These are phyloP conservation scores for Arachnomyces sp. DNA, from an alignment of 2,329 filamentous ascomycete genomes.

Conservation along the genomic window DNA sequence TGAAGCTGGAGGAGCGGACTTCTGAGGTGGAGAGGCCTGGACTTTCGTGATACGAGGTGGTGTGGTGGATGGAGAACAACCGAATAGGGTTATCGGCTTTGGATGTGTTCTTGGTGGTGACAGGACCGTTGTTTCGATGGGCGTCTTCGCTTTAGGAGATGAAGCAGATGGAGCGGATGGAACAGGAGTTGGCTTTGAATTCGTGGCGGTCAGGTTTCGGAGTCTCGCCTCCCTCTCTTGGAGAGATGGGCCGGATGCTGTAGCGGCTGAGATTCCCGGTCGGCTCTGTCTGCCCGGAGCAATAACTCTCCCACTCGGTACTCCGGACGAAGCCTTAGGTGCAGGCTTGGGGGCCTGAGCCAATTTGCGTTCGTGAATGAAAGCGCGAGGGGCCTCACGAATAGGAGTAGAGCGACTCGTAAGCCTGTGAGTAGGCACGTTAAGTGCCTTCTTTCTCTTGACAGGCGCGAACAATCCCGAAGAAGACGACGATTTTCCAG, in stretches of 20 bases:
- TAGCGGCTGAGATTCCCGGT: not conserved
- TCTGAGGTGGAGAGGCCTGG: too few species aligned
- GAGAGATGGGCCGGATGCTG: slow-evolving; percentile 9
- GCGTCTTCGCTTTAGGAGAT: not conserved
- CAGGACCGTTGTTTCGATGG: not conserved
- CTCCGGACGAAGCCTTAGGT: not conserved
- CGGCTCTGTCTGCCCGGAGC: not conserved
- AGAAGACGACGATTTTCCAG: slow-evolving; percentile 6
- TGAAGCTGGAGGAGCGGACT: too few species aligned
- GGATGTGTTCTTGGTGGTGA: not conserved
- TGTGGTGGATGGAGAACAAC: too few species aligned
- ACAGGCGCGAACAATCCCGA: slow-evolving; percentile 26
- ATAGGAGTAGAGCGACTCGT: slow-evolving; percentile 31
- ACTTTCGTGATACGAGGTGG: too few species aligned
- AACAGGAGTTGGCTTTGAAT: slow-evolving; percentile 10
- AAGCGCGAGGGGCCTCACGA: slow-evolving; percentile 30
- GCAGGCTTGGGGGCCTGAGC: slow-evolving; percentile 12
- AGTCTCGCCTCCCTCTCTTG: slow-evolving; percentile 26
- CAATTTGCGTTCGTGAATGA: slow-evolving; percentile 36
- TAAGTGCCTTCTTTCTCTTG: slow-evolving; percentile 29
- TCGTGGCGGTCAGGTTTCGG: slow-evolving; percentile 23
- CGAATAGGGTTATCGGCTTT: too few species aligned
- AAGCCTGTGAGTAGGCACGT: slow-evolving; percentile 35
- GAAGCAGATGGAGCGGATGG: slow-evolving; percentile 1
- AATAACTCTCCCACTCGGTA: not conserved